Evolutionary conservation across 306 rosid genomes (phyloP), one percentile per base, ranked within the genome.

Genomic region (Lupinus albus): DNA sequence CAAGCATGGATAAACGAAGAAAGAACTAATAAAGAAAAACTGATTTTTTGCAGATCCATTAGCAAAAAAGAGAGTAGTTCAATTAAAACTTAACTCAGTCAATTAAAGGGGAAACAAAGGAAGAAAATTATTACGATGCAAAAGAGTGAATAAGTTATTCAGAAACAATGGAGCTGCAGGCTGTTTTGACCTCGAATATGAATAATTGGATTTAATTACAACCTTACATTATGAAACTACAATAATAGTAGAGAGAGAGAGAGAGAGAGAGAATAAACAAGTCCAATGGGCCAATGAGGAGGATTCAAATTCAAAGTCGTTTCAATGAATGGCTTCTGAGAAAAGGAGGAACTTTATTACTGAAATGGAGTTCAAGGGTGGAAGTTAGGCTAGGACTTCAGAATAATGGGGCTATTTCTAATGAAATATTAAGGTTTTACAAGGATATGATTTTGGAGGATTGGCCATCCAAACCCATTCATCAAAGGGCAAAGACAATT

Each of bases 161-260:
- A 44, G n/a, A 48, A 18, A 59, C 62, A 48, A 13, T 2, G 15
- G 21, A 58, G 35, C 46, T 10, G 44, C 50, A 12, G 68, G 68
- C 38, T 25, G 57, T 67, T 68, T 18, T 58, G 67, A 33, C 38
- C 38, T 33, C 38, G 38, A 21, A 58, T 20, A 57, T 12, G 36
- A 66, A 58, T 11, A 5, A 11, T 35, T 15, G 62, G 53, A 50
- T 67, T 64, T n/a, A 51, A 44, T 7, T 52, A 52, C 21, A 73
- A 38, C 51, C 28, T 9, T 4, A 50, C 8, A 33, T 25, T 39
- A 53, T 18, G 16, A 68, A 53, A 55, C 25, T 38, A 61, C 38
- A 14, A 44, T 46, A 61, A n/a, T 11, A 35, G 6, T 1, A 15
- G 8, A 12, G n/a, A 28, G 30, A 3, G n/a, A 51, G 0, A 39